Percentiles rank a stretch among this genome's conserved stretches.
Evolutionary conservation across 1,284 basidiomycete species (phyloP).

Genomic region (Tilletia walkeri): DNA sequence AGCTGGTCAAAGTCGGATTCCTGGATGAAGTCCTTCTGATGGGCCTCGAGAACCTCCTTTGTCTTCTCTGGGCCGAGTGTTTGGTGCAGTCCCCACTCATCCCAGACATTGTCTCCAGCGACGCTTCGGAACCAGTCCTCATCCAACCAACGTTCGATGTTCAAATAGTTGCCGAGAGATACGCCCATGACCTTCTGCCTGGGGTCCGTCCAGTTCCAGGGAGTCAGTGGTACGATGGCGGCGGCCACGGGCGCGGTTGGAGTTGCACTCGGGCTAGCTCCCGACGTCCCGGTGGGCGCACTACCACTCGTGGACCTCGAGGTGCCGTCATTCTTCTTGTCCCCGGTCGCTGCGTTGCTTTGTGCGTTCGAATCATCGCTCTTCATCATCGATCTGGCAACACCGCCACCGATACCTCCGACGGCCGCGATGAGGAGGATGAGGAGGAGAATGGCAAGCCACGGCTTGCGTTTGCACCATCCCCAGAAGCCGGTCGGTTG

Average conservation of each 20-base stretch:
- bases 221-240: slow-evolving; percentile 37
- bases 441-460: not conserved
- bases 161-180: slow-evolving; percentile 51
- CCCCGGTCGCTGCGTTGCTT: not conserved
- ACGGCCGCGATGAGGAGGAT: slow-evolving; percentile 10
- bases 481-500: not conserved
- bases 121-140: slow-evolving; percentile 56
- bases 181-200: slow-evolving; percentile 50
- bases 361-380: not conserved
- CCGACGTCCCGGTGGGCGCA: not conserved
- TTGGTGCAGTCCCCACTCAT: slow-evolving; percentile 56
- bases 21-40: slow-evolving; percentile 56
- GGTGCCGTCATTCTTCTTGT: not conserved
- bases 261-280: not conserved
- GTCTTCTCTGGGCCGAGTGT: slow-evolving; percentile 41
- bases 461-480: slow-evolving; percentile 16
- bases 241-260: slow-evolving; percentile 19
- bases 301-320: not conserved
- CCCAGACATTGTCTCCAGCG: slow-evolving; percentile 53
- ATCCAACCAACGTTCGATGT: slow-evolving; percentile 57
- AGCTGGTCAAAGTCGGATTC: slow-evolving; percentile 56
- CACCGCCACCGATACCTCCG: not conserved
- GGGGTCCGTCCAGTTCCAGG: slow-evolving; percentile 50
- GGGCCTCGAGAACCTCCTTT: slow-evolving; percentile 40
- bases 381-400: not conserved